phyloP scores from a whole-genome alignment of 129 eudicot species.

The Chrysanthemum makinoi region DNA sequence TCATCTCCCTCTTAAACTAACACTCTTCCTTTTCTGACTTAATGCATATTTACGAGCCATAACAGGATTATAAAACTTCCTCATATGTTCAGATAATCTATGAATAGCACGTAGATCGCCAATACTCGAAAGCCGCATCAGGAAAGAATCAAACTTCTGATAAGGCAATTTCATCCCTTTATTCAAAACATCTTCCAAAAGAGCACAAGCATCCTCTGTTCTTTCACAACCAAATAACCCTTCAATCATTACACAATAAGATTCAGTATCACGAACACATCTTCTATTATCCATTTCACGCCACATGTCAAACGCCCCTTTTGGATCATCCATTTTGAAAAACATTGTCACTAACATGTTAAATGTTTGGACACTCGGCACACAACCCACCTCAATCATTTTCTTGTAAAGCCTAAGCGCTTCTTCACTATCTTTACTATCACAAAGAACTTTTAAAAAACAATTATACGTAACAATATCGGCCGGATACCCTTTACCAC shows the following conservation, averaged over 20 bases:
- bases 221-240: conserved; percentile 69
- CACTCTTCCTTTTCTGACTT: conserved; percentile 67
- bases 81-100: conserved; percentile 81
- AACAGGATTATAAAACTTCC: conserved; percentile 82
- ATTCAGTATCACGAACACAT: conserved; percentile 56
- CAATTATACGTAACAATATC: conserved; percentile 91
- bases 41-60: conserved; percentile 87
- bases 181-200: conserved; percentile 62
- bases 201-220: conserved; percentile 51
- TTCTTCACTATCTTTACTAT: conserved; percentile 56
- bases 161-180: conserved; percentile 74
- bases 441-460: conserved; percentile 89
- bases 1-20: conserved; percentile 69
- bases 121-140: conserved; percentile 58
- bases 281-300: conserved; percentile 65
- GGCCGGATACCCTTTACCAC: conserved; percentile 71
- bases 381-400: conserved; percentile 64
- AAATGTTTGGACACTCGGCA: conserved; percentile 82
- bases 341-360: conserved; percentile 77
- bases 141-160: conserved; percentile 65
- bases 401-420: conserved; percentile 52
- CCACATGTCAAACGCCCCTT: conserved; percentile 75
- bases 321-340: conserved; percentile 55
- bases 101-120: conserved; percentile 77
- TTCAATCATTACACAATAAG: conserved; percentile 86